Evolutionary conservation across 768 basidiomycete genomes (phyloP).

Genomic region (Candolleomyces efflorescens): DNA sequence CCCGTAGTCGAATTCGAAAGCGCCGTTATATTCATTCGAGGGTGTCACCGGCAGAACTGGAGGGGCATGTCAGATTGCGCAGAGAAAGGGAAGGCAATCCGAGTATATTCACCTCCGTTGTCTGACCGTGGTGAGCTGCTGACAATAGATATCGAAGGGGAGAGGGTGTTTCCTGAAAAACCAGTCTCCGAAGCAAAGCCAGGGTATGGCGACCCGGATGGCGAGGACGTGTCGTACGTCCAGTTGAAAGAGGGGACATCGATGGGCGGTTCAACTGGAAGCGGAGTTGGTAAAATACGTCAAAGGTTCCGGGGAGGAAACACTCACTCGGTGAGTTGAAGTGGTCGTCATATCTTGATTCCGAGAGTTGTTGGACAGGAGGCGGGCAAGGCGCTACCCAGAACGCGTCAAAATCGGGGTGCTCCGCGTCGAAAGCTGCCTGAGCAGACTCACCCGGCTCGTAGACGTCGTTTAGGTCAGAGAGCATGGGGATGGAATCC

Average conservation of each 20-base stretch:
- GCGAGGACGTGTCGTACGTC: conserved; percentile 15
- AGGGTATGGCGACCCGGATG: conserved; percentile 9
- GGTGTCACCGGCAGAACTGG: conserved; percentile 23
- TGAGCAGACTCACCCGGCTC: conserved; percentile 17
- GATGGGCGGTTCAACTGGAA: background rate
- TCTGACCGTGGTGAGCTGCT: conserved; percentile 31
- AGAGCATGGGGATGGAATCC: conserved; percentile 16
- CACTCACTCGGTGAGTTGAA: background rate
- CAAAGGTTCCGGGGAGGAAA: too few species aligned
- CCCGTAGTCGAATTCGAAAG: conserved; percentile 28
- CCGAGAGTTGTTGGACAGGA: background rate
- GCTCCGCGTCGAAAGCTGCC: background rate
- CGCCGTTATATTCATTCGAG: conserved; percentile 26
- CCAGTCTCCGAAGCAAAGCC: conserved; percentile 10
- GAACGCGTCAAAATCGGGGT: background rate
- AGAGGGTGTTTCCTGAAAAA: conserved; percentile 11
- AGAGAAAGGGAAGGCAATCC: background rate
- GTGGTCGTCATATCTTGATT: background rate
- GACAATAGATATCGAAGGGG: conserved; percentile 26
- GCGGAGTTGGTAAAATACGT: background rate
- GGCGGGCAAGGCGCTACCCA: background rate
- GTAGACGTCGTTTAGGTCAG: conserved; percentile 20
- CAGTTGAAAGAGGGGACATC: background rate
- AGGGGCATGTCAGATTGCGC: conserved; percentile 1
- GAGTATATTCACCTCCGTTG: conserved; percentile 22